phyloP scores from a whole-genome alignment of 768 basidiomycete genomes.

The Agaricus subrufescens region DNA sequence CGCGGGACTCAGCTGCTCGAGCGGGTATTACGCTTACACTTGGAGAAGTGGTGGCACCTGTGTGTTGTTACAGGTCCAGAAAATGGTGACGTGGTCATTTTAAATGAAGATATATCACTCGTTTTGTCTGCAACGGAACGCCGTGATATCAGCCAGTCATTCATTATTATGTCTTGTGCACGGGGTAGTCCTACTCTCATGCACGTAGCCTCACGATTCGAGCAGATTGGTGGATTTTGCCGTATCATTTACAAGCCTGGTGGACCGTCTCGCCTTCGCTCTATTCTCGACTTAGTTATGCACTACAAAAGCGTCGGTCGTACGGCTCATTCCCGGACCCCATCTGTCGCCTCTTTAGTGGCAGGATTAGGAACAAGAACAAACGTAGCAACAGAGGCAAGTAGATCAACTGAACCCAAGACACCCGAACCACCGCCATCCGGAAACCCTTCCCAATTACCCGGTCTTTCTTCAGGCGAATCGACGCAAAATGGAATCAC shows the following conservation, averaged over 20 bases:
- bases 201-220: conserved; percentile 63
- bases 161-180: conserved; percentile 70
- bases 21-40: conserved; percentile 58
- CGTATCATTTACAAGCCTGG: conserved; percentile 88
- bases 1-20: conserved; percentile 66
- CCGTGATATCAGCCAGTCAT: conserved; percentile 57
- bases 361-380: conserved; percentile 5
- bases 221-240: conserved; percentile 81
- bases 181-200: conserved; percentile 63
- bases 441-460: conserved; percentile 29
- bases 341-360: not conserved
- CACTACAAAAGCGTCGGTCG: conserved; percentile 48
- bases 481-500: not conserved
- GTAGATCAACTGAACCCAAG: conserved; percentile 36
- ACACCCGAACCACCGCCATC: conserved; percentile 48
- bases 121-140: conserved; percentile 53
- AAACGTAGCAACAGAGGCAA: conserved; percentile 36
- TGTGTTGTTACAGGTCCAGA: conserved; percentile 33
- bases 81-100: conserved; percentile 67
- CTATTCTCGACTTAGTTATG: conserved; percentile 59
- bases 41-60: conserved; percentile 77
- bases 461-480: not conserved
- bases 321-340: not conserved
- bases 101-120: conserved; percentile 71
- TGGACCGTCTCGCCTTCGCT: conserved; percentile 71